Evolutionary conservation across 192 early-diverging fungal genomes (phyloP), one percentile per base, ranked within the genome.

Genomic region (Podila verticillata): DNA sequence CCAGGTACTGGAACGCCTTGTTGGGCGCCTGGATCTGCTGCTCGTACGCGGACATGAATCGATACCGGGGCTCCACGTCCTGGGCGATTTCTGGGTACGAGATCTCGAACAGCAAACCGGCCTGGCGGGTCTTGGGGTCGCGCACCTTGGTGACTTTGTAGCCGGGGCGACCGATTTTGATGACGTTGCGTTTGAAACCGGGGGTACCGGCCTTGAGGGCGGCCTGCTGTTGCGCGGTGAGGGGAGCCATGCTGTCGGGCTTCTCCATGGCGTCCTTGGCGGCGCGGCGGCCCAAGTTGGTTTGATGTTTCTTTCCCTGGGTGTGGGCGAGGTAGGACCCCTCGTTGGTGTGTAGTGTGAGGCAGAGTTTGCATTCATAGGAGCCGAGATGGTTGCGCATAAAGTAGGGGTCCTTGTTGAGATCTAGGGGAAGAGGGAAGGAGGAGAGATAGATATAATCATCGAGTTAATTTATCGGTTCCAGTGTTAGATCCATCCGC

Each of bases 1-100:
- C 66, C 64, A 99, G 73, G 66, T 99, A 99, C 84, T 99, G 97
- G 78, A 93, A 93, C 28, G 92, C 87, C 68, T 93, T 90, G 65
- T 94, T 94, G 28, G 96, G 95, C 24, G 88, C 85, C 75, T 99
- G 96, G 5, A 95, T 85, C 54, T 91, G 90, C 81, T 99, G 97
- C 84, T 99, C 97, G 72, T 94, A 99, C 0, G 96, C 95, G 4
- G 92, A 92, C 97, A 99, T 99, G 84, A 99, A 99, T 36, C 97
- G 89, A 68, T 97, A 94, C 28, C 92, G 87, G 30, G 97, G 97
- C 63, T 91, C 93, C 12, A 95, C 90, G 15, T 90, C 93, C 17
- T 91, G 88, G 24, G 88, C 92, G 69, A 96, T 94, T 72, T 99
- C 93, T 10, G 97, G 97, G 74, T 97, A 99, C 49, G 96, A 93